Base-by-base conservation (phyloP, 139 green algal species). In the Chlorella sorokiniana region DNA sequence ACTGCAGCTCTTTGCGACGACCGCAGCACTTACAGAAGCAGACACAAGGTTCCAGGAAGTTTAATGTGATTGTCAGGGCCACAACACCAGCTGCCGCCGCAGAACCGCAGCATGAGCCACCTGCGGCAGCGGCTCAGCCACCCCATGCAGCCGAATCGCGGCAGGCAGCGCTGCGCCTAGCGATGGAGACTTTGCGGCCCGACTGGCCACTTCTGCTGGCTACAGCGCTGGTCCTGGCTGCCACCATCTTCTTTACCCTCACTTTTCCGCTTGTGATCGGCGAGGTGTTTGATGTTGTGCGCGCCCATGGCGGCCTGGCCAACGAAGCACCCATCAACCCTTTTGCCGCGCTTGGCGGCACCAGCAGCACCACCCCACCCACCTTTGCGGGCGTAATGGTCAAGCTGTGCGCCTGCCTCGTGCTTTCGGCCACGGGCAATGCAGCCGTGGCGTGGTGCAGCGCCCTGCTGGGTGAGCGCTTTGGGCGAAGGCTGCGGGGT, bases 261-360 rank as follows among this genome's bases (percentile, higher is more conserved):
- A 35, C 38, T 1, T 88, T 88, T 44, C 84, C 84, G 8, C 25
- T 88, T 40, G 78, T 72, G 11, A 80, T 88, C 0, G 84, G 84
- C 9, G 70, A 81, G 31, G 48, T 87, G 1, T 87, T 87, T 56
- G 83, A 87, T 40, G 44, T 87, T 4, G 78, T 87, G 25, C 25
- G 83, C 18, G 20, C 64, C 4, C 72, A 87, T 27, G 48, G 67
- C 42, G 62, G 40, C 10, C 35, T 45, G 27, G n/a, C 63, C 4
- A 38, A 2, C 45, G 25, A 18, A 6, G 29, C 52, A 8, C 37
- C 38, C 0, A 40, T 68, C 72, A 69, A 69, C 52, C 72, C 72
- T 1, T 65, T 75, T 68, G 27, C 5, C 45, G 74, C 23, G 44
- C 20, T 44, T 16, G 59, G 37, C 40, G 52, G 64, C 14, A 11